These are phyloP conservation scores for Wickerhamiella kurtzmanii DNA, from an alignment of 805 yeast genomes.

Conservation along the genomic window DNA sequence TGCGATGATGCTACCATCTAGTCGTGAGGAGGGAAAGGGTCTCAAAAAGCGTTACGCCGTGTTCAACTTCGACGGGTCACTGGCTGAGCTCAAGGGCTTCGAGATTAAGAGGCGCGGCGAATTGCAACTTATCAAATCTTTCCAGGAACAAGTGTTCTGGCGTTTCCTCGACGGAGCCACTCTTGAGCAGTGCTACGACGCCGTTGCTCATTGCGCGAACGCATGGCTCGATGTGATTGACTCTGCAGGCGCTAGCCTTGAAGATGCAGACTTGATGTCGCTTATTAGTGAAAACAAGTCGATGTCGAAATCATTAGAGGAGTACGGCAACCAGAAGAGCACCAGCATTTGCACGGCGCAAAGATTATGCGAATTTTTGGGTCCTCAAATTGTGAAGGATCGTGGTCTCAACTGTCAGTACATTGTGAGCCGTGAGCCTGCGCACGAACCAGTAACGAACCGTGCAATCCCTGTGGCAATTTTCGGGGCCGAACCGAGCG, in stretches of 20 bases:
- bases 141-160: conserved; percentile 88
- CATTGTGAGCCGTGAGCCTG: conserved; percentile 73
- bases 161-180: conserved; percentile 76
- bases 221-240: conserved; percentile 93
- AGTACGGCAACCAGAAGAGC: conserved; percentile 81
- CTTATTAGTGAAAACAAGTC: conserved; percentile 91
- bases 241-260: conserved; percentile 70
- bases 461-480: conserved; percentile 95
- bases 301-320: conserved; percentile 84
- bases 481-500: conserved; percentile 64
- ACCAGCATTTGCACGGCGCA: conserved; percentile 93
- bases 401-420: conserved; percentile 92
- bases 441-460: conserved; percentile 82
- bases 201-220: conserved; percentile 87
- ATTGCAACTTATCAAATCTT: conserved; percentile 78
- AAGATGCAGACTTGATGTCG: conserved; percentile 87
- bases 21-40: conserved; percentile 95
- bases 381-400: conserved; percentile 92
- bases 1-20: conserved; percentile 95
- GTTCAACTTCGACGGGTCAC: conserved; percentile 81
- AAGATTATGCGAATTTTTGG: conserved; percentile 85
- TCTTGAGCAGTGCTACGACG: conserved; percentile 65
- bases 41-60: conserved; percentile 94
- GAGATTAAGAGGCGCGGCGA: conserved; percentile 96
- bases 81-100: conserved; percentile 94